These are phyloP conservation scores for Boletellus dicymbophilus DNA, from an alignment of 1,284 basidiomycete species.

Conservation along the genomic window DNA sequence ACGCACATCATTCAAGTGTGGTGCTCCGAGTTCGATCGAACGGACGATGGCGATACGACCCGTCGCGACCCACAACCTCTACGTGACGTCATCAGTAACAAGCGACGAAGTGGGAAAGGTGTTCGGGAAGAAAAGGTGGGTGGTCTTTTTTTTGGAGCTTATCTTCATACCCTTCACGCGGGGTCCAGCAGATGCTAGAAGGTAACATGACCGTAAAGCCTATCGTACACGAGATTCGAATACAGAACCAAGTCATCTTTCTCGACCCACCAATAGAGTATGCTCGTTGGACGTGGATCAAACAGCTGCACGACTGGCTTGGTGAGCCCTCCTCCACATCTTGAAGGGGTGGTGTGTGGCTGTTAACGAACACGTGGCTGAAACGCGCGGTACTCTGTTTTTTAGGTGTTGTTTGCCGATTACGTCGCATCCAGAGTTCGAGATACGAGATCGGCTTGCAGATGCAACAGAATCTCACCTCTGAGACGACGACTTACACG, in stretches of 20 bases:
- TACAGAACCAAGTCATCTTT: slow-evolving; percentile 99
- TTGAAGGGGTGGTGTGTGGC: slow-evolving; percentile 38
- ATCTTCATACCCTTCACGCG: slow-evolving; percentile 1
- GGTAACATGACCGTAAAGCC: slow-evolving; percentile 75
- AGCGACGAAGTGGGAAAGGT: slow-evolving; percentile 65
- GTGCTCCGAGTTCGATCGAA: slow-evolving; percentile 83
- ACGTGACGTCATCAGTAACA: slow-evolving; percentile 59
- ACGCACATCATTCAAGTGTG: slow-evolving; percentile 82
- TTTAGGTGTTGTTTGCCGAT: slow-evolving; percentile 89
- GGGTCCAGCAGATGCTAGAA: slow-evolving; percentile 57
- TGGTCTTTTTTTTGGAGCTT: background rate
- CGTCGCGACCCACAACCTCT: slow-evolving; percentile 51
- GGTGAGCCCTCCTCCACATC: slow-evolving; percentile 55
- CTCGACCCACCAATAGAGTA: slow-evolving; percentile 97
- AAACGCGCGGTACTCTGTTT: too few relatives aligned
- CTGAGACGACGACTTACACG: slow-evolving; percentile 81
- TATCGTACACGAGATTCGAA: slow-evolving; percentile 92
- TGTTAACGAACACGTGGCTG: background rate
- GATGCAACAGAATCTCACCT: slow-evolving; percentile 64
- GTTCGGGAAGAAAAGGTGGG: slow-evolving; percentile 73
- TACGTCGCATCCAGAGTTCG: slow-evolving; percentile 89
- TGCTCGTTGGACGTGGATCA: slow-evolving; percentile 90
- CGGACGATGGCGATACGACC: slow-evolving; percentile 64
- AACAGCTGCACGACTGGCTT: slow-evolving; percentile 89
- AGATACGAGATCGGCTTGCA: slow-evolving; percentile 95